Conservation (phyloP, 345 rosid genomes). For the Durio zibethinus region DNA sequence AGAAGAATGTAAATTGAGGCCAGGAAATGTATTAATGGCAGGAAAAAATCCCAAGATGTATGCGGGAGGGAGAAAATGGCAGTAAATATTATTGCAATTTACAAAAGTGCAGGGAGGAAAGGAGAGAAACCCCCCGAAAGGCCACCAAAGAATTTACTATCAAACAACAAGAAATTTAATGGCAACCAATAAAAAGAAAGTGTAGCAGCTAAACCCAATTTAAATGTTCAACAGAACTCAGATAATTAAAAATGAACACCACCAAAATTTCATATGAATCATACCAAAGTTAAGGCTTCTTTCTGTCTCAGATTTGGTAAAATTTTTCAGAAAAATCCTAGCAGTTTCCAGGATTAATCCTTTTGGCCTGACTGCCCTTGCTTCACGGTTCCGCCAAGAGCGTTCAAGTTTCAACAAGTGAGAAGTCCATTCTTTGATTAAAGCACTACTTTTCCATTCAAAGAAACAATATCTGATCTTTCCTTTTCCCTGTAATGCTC, state of each 20-base stretch:
- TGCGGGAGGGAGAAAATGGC: conserved; percentile 29
- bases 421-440: neutral
- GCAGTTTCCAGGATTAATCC: neutral
- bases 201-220: conserved; percentile 27
- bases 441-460: neutral
- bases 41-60: conserved; percentile 36
- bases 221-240: conserved; percentile 23
- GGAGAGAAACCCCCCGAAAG: conserved; percentile 8
- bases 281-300: conserved; percentile 4
- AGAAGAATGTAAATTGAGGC: conserved; percentile 54
- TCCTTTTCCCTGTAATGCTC: neutral
- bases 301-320: neutral
- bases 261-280: conserved; percentile 34
- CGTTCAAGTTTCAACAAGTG: neutral
- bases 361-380: neutral
- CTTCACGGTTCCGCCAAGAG: neutral
- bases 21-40: conserved; percentile 50
- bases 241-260: conserved; percentile 25
- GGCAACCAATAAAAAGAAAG: conserved; percentile 49
- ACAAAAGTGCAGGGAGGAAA: conserved; percentile 26
- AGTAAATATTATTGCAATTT: conserved; percentile 42
- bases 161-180: conserved; percentile 60
- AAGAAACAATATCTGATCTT: neutral
- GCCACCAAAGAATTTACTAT: conserved; percentile 51
- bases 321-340: neutral